These are phyloP conservation scores for Monascus ruber DNA, from an alignment of 2,329 filamentous ascomycete genomes.

Conservation along the genomic window DNA sequence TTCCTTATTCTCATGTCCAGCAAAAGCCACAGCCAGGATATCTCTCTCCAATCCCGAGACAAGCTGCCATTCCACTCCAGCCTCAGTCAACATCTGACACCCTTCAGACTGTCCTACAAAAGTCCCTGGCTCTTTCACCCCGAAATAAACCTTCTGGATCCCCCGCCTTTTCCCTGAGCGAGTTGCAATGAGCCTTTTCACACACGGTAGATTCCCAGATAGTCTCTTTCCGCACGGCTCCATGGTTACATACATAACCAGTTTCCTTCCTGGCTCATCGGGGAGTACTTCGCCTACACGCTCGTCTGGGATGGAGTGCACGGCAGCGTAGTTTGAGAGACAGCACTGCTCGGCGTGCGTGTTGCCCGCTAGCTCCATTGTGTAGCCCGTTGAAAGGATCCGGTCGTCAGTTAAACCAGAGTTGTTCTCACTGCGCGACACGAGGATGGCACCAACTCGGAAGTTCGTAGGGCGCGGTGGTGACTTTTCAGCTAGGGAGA, in stretches of 20 bases:
- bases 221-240: constrained; percentile 42
- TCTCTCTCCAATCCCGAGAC: constrained; percentile 66
- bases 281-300: constrained; percentile 31
- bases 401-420: constrained; percentile 19
- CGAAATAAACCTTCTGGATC: constrained; percentile 72
- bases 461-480: constrained; percentile 85
- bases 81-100: constrained; percentile 54
- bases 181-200: constrained; percentile 59
- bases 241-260: constrained; percentile 81
- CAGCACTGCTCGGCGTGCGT: constrained; percentile 95
- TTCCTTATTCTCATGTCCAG: constrained; percentile 52
- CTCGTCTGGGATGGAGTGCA: constrained; percentile 24
- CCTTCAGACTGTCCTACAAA: constrained; percentile 80
- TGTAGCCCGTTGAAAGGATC: constrained; percentile 74
- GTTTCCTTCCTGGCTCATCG: constrained; percentile 29
- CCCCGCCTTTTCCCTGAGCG: constrained; percentile 39
- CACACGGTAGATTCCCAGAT: constrained; percentile 44
- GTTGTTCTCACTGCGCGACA: constrained; percentile 26
- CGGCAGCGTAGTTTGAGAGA: constrained; percentile 52
- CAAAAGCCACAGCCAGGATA: constrained; percentile 71
- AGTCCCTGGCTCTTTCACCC: constrained; percentile 77
- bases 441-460: constrained; percentile 82
- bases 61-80: constrained; percentile 62
- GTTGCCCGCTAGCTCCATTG: constrained; percentile 80
- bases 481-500: constrained; percentile 65